Percentiles rank a stretch among this genome's conserved stretches.
phyloP scores from a whole-genome alignment of 495 filamentous ascomycete genomes.

The Arthonia radiata region DNA sequence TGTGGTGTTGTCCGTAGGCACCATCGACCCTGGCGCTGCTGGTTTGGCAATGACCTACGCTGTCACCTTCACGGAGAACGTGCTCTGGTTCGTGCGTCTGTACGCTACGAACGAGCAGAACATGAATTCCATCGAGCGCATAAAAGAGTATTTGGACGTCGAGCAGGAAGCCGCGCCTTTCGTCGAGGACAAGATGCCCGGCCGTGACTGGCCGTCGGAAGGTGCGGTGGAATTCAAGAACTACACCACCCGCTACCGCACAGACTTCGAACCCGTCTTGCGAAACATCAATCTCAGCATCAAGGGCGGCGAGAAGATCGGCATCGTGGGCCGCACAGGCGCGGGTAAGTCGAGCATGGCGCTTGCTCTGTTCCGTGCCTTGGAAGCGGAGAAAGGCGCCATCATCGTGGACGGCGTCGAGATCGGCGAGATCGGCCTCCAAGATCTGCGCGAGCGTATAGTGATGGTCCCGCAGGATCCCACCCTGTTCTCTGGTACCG shows the following conservation, averaged over 20 bases:
- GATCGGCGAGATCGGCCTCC: constrained; percentile 67
- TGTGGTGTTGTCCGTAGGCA: constrained; percentile 60
- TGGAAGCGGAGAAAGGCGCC: constrained; percentile 76
- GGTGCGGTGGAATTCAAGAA: constrained; percentile 68
- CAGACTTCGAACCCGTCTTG: constrained; percentile 68
- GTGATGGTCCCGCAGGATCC: constrained; percentile 98
- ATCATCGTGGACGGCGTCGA: constrained; percentile 82
- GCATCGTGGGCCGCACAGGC: constrained; percentile 88
- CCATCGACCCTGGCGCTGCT: constrained; percentile 76
- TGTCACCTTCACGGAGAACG: constrained; percentile 89
- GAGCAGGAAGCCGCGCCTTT: constrained; percentile 74
- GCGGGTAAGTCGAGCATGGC: constrained; percentile 94
- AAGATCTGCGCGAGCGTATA: constrained; percentile 76
- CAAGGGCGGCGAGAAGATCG: constrained; percentile 69
- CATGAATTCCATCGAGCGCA: constrained; percentile 98
- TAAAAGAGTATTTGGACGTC: constrained; percentile 90
- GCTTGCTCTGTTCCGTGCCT: constrained; percentile 83
- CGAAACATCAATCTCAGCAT: constrained; percentile 70
- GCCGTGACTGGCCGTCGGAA: constrained; percentile 58
- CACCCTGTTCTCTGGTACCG: constrained; percentile 87
- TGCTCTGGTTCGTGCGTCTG: constrained; percentile 89
- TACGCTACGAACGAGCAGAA: constrained; percentile 94
- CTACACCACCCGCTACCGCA: constrained; percentile 73
- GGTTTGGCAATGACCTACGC: constrained; percentile 96
- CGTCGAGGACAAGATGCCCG: constrained; percentile 53